Conservation (phyloP, 768 basidiomycete species). For the Aureoboletus auriporus region DNA sequence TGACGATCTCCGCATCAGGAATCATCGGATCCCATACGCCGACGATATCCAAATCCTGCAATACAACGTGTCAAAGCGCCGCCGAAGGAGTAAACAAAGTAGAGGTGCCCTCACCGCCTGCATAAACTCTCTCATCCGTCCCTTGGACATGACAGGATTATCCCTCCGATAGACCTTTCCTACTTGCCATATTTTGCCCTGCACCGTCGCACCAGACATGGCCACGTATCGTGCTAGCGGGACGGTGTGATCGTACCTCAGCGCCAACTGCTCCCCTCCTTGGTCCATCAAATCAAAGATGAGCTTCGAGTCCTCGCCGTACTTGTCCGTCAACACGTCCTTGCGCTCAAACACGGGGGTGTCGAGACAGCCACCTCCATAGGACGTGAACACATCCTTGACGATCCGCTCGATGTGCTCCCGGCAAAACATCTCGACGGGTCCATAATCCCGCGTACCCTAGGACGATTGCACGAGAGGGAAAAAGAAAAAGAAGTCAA, state of each 20-base stretch:
- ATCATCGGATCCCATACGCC: slow-evolving; percentile 96
- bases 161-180: slow-evolving; percentile 99
- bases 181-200: slow-evolving; percentile 91
- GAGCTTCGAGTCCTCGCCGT: slow-evolving; percentile 95
- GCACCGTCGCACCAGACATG: slow-evolving; percentile 83
- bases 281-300: slow-evolving; percentile 98
- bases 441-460: slow-evolving; percentile 95
- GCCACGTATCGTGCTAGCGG: slow-evolving; percentile 94
- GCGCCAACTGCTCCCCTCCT: slow-evolving; percentile 91
- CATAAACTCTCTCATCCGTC: slow-evolving; percentile 97
- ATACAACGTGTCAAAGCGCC: neutral
- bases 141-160: slow-evolving; percentile 96
- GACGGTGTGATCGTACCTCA: slow-evolving; percentile 96
- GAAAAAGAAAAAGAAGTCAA: neutral
- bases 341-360: slow-evolving; percentile 98
- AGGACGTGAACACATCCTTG: slow-evolving; percentile 82
- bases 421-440: slow-evolving; percentile 88
- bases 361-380: slow-evolving; percentile 89
- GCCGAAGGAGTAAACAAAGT: neutral
- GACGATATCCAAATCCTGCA: slow-evolving; percentile 91
- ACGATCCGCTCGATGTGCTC: slow-evolving; percentile 87
- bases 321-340: slow-evolving; percentile 93
- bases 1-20: slow-evolving; percentile 89
- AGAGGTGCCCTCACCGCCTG: slow-evolving; percentile 67
- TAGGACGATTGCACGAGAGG: slow-evolving; percentile 23